Evolutionary conservation across 1,284 basidiomycete species (phyloP), one percentile per base, ranked within the genome.

Genomic region (Mycena citricolor): DNA sequence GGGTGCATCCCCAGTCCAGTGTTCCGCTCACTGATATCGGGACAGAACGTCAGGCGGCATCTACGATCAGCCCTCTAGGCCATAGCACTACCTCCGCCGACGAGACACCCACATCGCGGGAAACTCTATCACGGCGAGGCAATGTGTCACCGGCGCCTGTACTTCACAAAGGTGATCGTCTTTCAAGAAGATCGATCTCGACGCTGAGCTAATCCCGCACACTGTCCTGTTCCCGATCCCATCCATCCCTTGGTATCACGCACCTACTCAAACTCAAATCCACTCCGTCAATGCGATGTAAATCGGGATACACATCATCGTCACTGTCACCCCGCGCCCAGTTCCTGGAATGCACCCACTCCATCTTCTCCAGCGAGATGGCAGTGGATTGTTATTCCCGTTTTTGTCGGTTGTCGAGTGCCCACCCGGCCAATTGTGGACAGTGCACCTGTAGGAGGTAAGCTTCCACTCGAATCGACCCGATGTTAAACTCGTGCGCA

Each of bases 71-170:
- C n/a, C n/a, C n/a, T n/a, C n/a, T n/a, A n/a, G n/a, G n/a, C n/a
- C n/a, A n/a, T n/a, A n/a, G n/a, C n/a, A 47, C 44, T 49, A 52
- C 47, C 47, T 52, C 51, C 51, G 47, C 51, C 51, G 51, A 52
- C 51, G 40, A 52, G 39, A 46, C 43, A 34, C 39, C 23, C 33
- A 37, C 24, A 32, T 31, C 42, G 43, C 25, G 22, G 28, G 40
- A 32, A 43, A 38, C 40, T 24, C 38, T 39, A 44, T 36, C 45
- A 34, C 8, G 20, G 23, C 20, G n/a, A 37, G 35, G 41, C 34
- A 24, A 52, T 52, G 51, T 52, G 51, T 47, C 51, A 52, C 36
- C 39, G 51, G 16, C 43, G 47, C 19, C 39, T 52, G 32, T 47
- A 43, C 8, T 52, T 52, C 24, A 47, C 51, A 35, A 52, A 52